Evolutionary conservation across 2,329 filamentous ascomycete species (phyloP).

Genomic region (Trichoderma lentiforme): DNA sequence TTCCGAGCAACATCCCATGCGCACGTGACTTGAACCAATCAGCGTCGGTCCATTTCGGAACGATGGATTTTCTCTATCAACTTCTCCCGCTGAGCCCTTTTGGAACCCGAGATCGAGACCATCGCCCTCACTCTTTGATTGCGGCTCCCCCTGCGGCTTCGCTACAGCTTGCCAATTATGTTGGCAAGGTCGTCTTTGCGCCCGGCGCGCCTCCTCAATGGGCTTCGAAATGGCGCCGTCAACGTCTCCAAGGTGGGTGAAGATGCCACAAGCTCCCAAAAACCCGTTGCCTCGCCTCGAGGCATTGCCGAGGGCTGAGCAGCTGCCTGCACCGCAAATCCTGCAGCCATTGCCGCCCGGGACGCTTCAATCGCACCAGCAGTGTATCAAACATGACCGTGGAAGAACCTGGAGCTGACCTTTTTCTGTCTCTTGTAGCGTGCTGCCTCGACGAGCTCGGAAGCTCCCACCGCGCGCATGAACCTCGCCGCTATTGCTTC

Average conservation of each 20-base stretch:
- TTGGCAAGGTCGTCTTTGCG: constrained; percentile 90
- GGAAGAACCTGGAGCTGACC: constrained; percentile 37
- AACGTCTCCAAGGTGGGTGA: constrained; percentile 68
- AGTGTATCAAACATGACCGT: constrained; percentile 20
- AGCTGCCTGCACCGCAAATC: constrained; percentile 23
- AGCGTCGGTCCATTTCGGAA: constrained; percentile 43
- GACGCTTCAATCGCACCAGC: constrained; percentile 30
- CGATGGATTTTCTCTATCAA: constrained; percentile 43
- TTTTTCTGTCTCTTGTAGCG: constrained; percentile 43
- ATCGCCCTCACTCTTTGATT: constrained; percentile 35
- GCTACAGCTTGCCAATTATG: constrained; percentile 63
- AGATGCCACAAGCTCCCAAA: constrained; percentile 32
- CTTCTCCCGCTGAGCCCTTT: constrained; percentile 39
- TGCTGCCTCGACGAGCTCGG: constrained; percentile 69
- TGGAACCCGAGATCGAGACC: constrained; percentile 38
- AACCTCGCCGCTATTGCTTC: constrained; percentile 85
- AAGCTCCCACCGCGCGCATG: constrained; percentile 70
- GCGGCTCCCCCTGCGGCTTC: constrained; percentile 36
- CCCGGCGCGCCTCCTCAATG: constrained; percentile 80
- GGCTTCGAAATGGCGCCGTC: constrained; percentile 69
- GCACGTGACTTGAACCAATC: constrained; percentile 41
- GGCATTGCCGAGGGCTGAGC: constrained; percentile 33
- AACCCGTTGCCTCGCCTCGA: background rate
- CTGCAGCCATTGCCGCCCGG: constrained; percentile 22
- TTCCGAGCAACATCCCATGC: constrained; percentile 14